Base-by-base conservation (phyloP, 2,329 filamentous ascomycete genomes). In the Zymoseptoria ardabiliae region DNA sequence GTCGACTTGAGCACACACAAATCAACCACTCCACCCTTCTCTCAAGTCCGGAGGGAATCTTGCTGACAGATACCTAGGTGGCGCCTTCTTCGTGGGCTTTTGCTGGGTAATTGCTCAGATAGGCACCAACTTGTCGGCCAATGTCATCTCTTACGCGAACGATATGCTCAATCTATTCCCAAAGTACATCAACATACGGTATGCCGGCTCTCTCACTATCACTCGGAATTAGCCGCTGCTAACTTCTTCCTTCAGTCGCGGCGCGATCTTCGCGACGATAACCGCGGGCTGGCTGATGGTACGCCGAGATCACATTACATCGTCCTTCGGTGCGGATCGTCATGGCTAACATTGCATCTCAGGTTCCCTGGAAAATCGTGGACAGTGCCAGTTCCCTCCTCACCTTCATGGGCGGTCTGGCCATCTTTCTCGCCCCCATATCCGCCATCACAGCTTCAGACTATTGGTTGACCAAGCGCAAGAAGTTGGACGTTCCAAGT, bases 341-440 rank as follows among this genome's bases (percentile, higher is more conserved):
- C 4, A 23, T 9, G 13, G 13, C 9, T 20, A 45, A 45, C 9
- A 20, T 20, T 55, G n/a, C 35, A n/a, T 41, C 22, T 21, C 22
- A 9, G 20, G 25, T 28, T 0, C 84, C 84, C 1, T 87, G 85
- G 85, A 86, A 86, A 73, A 87, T 88, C 59, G 74, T 87, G 19
- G 76, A 71, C 35, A 84, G 81, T 0, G 85, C 85, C 2, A 69
- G 72, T 2, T 83, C 79, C 1, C 83, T 88, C 64, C 72, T 87
- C 22, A 68, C 62, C 9, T 72, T 72, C 64, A 86, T 90, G 80
- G 78, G 80, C 50, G 85, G 85, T 0, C 85, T 87, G 69, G 80
- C 81, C 1, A 78, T 88, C 48, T 88, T 89, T 72, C 75, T 88
- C 0, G 85, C 82, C 7, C 85, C 85, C 0, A 84, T 88, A 59